Evolutionary conservation across 495 filamentous ascomycete genomes (phyloP).

Genomic region (Aspergillus panamensis): DNA sequence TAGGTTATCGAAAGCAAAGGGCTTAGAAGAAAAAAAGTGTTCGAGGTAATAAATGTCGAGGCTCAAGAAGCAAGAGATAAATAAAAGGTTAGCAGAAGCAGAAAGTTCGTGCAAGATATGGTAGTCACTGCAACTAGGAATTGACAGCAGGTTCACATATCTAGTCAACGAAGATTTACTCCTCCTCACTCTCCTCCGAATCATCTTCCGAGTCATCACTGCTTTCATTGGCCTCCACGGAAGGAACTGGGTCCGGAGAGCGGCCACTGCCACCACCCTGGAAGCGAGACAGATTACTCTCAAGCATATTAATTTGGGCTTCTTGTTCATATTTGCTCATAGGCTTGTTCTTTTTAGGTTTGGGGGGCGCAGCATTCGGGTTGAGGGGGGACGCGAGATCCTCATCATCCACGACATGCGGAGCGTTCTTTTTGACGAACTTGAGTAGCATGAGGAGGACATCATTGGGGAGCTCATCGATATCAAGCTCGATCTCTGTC

Average conservation of each 20-base stretch:
- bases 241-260: slow-evolving; percentile 42
- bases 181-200: slow-evolving; percentile 55
- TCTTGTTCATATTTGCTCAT: slow-evolving; percentile 97
- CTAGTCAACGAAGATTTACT: slow-evolving; percentile 30
- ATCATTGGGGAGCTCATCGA: slow-evolving; percentile 73
- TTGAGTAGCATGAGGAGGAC: slow-evolving; percentile 72
- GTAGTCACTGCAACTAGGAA: not conserved
- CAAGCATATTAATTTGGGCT: slow-evolving; percentile 74
- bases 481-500: slow-evolving; percentile 87
- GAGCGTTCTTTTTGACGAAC: slow-evolving; percentile 67
- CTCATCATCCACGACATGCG: slow-evolving; percentile 50
- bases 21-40: not conserved
- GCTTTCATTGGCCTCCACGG: slow-evolving; percentile 47
- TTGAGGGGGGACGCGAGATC: slow-evolving; percentile 35
- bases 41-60: not conserved
- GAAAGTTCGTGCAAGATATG: not conserved
- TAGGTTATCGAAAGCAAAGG: not conserved
- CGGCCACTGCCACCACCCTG: slow-evolving; percentile 36
- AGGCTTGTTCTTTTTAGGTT: slow-evolving; percentile 96
- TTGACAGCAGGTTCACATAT: not conserved
- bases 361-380: slow-evolving; percentile 51
- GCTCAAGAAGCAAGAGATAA: not conserved
- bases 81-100: not conserved
- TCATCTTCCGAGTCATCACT: slow-evolving; percentile 52
- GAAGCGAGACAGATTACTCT: slow-evolving; percentile 53